Percentiles rank a stretch among this genome's conserved stretches.
These are phyloP conservation scores for Paramecium pentaurelia DNA, from an alignment of 73 alveolate genomes.

Conservation along the genomic window DNA sequence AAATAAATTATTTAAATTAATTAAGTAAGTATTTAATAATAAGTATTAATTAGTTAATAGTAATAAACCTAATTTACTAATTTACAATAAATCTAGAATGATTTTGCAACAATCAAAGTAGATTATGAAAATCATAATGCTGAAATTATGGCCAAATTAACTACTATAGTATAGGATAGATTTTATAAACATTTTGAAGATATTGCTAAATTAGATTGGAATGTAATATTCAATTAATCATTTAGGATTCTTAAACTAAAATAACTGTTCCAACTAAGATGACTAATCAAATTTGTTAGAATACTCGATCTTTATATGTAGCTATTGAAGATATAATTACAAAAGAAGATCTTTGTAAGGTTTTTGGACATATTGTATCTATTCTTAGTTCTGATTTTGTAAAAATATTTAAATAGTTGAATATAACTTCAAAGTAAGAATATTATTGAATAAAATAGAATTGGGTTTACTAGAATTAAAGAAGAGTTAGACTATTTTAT, in stretches of 20 bases:
- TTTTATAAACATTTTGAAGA: constrained; percentile 16
- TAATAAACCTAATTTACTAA: neutral
- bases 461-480: constrained; percentile 19
- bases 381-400: neutral
- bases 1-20: neutral
- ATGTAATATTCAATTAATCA: neutral
- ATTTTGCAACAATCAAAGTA: neutral
- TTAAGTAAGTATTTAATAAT: neutral
- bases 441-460: neutral
- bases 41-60: neutral
- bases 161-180: neutral
- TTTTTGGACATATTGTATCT: neutral
- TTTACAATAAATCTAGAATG: neutral
- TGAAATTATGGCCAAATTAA: neutral
- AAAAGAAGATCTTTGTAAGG: neutral
- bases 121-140: constrained; percentile 15
- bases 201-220: constrained; percentile 8
- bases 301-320: constrained; percentile 15
- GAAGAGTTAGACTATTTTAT: constrained; percentile 20
- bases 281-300: neutral
- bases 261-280: neutral
- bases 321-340: constrained; percentile 17
- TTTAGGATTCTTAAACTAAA: constrained; percentile 33
- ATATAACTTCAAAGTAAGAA: neutral
- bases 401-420: neutral